Evolutionary conservation across 805 yeast genomes (phyloP), one percentile per base, ranked within the genome.

Genomic region (Wickerhamiella shivajii): DNA sequence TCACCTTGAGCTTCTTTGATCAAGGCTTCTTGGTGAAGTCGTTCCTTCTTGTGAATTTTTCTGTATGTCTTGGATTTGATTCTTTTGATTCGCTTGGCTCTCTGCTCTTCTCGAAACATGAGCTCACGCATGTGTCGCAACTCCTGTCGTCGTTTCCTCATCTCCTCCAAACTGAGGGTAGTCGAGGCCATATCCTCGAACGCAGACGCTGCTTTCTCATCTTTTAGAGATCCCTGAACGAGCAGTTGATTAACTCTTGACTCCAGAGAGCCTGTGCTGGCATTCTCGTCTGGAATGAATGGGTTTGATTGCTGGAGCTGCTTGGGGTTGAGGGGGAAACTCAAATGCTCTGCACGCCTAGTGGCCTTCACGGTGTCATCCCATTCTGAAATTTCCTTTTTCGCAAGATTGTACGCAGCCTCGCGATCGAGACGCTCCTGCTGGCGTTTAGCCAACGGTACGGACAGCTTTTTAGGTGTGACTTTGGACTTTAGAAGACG

Each of bases 101-200:
- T 76, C 50, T 75, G 70, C 60, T 87, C 96, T 48, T 87, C 96
- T 47, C 97, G 68, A 61, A 84, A 90, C 94, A 87, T 81, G 42
- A 87, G 67, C 52, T 90, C 98, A 43, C 98, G 69, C 95, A 84
- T 83, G 49, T 78, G 58, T 45, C 97, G 69, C 45, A 87, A 64
- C 56, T 87, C 94, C 39, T 71, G 69, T 6, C 90, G 76, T 39
- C 92, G 67, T 51, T 74, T 71, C 36, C 62, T 59, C 60, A 87
- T 58, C 32, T 90, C 97, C 40, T 78, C 92, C 18, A 75, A 69
- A 0, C 90, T 66, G 54, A 87, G 58, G 49, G 77, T 75, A 2
- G 93, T 84, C 2, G 79, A 71, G 6, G 80, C 85, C 22, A 83
- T 67, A 34, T 85, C 80, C 54, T 87, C 96, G 55, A 84, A 85